Base-by-base conservation (phyloP, 768 basidiomycete genomes). In the Boletus sp. region DNA sequence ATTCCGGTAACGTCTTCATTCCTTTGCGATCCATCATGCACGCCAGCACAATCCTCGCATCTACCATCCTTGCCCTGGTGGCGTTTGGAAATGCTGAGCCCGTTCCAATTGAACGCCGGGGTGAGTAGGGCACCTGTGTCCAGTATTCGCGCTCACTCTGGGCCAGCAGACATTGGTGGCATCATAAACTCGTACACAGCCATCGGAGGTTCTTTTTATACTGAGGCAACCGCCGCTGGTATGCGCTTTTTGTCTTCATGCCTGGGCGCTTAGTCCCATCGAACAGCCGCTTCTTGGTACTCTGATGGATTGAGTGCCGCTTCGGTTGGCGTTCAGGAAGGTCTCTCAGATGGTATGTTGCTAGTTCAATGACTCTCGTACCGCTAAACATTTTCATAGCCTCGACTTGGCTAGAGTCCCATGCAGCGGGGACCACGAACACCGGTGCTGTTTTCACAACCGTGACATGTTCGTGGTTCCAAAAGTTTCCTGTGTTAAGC, bases 101-200 rank as follows among this genome's bases (percentile, higher is more conserved):
- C 21, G 9, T 25, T 62, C 68, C 51, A 54, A 61, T 79, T 52
- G 69, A 72, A 55, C 77, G 80, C 51, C 77, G 79, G 68, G 54
- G 80, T 83, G 64, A 29, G 75, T 17, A 59, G 21, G 42, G 44
- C 10, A 23, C 14, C 17, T 5, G 19, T 51, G 41, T 25, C 39
- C n/a, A 32, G 8, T 21, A 5, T 19, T 50, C 37, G 19, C 40
- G 45, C 64, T 54, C 56, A 54, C 44, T 34, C 41, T 50, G 29
- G 34, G 23, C 1, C 50, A 39, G 39, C 17, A 57, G 43, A 54
- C 74, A 73, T 81, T 54, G 72, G 57, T 46, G 74, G 72, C 57
- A 59, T 74, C 23, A 59, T 83, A 32, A 61, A 73, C 49, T 73
- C 74, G 7, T 47, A 74, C 19, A 74, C 75, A 13, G 73, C 77